A percentile compares a stretch with the other conserved stretches of the same genome.
Evolutionary conservation across 306 rosid species (phyloP).

Genomic region (Gleditsia sinensis): DNA sequence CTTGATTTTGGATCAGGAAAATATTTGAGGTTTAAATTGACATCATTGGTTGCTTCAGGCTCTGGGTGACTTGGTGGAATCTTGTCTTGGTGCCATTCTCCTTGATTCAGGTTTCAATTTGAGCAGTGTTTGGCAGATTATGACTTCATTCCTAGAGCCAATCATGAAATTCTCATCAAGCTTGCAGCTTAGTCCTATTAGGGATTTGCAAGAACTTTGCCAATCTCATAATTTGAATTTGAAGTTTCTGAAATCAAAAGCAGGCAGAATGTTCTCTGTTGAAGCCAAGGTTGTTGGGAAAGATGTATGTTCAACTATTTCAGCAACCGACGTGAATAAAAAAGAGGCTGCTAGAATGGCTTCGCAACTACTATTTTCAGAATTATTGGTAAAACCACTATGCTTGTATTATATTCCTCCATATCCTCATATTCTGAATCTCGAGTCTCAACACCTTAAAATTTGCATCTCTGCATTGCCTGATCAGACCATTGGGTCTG

Average conservation of each 20-base stretch:
- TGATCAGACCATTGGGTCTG: background rate
- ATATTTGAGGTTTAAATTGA: slow-evolving; percentile 10
- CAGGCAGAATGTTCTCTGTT: slow-evolving; percentile 46
- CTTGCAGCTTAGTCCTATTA: slow-evolving; percentile 75
- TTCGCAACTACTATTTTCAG: slow-evolving; percentile 46
- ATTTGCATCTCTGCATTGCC: slow-evolving; percentile 22
- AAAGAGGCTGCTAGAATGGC: slow-evolving; percentile 66
- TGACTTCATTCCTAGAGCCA: slow-evolving; percentile 78
- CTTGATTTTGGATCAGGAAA: slow-evolving; percentile 22
- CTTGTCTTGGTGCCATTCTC: slow-evolving; percentile 89
- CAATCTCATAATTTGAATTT: slow-evolving; percentile 54
- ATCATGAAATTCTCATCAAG: slow-evolving; percentile 73
- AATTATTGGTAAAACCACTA: slow-evolving; percentile 60
- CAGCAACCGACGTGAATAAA: slow-evolving; percentile 47
- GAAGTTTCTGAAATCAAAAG: slow-evolving; percentile 32
- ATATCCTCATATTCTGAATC: background rate
- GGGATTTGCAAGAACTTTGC: slow-evolving; percentile 84
- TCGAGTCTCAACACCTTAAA: background rate
- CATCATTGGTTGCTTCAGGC: slow-evolving; percentile 57
- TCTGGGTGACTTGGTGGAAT: slow-evolving; percentile 90
- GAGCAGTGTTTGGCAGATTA: slow-evolving; percentile 66
- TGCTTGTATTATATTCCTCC: slow-evolving; percentile 28
- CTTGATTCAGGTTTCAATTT: slow-evolving; percentile 86
- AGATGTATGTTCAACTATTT: slow-evolving; percentile 46
- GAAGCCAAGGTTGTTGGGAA: slow-evolving; percentile 54